phyloP scores from a whole-genome alignment of 2,329 filamentous ascomycete species.

The Aureobasidium sp. region DNA sequence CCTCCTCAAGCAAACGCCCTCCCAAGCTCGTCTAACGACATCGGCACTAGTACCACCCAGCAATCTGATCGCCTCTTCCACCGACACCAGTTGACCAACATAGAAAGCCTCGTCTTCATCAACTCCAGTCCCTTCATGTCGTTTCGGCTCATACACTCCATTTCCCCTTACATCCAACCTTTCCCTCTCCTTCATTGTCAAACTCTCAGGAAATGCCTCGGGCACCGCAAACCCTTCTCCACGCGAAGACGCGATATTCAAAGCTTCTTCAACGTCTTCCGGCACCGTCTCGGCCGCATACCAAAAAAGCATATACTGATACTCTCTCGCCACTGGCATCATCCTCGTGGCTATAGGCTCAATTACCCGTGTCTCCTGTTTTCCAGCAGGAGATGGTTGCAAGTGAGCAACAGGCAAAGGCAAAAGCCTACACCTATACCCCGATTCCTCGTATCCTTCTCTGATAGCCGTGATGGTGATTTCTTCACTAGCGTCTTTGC shows the following conservation, averaged over 20 bases:
- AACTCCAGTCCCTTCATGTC: constrained; percentile 41
- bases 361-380: constrained; percentile 24
- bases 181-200: constrained; percentile 33
- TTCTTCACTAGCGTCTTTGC: constrained; percentile 40
- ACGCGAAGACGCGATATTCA: background rate
- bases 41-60: constrained; percentile 35
- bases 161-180: constrained; percentile 32
- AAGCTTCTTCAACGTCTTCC: background rate
- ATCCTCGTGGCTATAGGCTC: constrained; percentile 42
- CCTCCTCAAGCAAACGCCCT: constrained; percentile 32
- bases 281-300: constrained; percentile 40
- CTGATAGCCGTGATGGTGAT: constrained; percentile 35
- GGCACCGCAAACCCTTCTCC: background rate
- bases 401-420: constrained; percentile 37
- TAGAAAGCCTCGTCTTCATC: constrained; percentile 40
- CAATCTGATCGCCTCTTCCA: constrained; percentile 36
- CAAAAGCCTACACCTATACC: constrained; percentile 42
- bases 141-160: constrained; percentile 36
- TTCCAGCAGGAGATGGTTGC: constrained; percentile 33
- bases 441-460: constrained; percentile 45
- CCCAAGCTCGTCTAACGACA: constrained; percentile 40
- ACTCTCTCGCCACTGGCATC: constrained; percentile 28
- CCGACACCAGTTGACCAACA: constrained; percentile 32
- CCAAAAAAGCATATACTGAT: constrained; percentile 39
- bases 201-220: constrained; percentile 24